A percentile compares a stretch with the other conserved stretches of the same genome.
Evolutionary conservation across 2,329 filamentous ascomycete genomes (phyloP).

Genomic region (Tothia fuscella): DNA sequence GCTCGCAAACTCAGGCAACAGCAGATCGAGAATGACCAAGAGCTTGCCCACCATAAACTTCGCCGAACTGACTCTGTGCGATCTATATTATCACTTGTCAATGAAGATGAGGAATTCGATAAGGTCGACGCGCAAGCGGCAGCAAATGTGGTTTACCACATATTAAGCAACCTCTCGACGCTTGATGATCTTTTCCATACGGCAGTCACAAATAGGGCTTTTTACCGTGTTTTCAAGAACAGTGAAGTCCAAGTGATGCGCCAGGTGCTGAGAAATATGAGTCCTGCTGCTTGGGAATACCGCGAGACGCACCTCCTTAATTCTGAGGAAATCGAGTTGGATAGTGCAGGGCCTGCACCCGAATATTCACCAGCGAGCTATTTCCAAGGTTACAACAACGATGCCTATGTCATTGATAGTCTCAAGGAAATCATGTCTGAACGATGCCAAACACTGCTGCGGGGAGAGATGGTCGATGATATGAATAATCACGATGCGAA

Average conservation of each 20-base stretch:
- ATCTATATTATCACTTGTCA: constrained; percentile 5
- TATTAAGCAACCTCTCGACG: constrained; percentile 36
- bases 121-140: constrained; percentile 20
- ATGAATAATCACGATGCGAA: constrained; percentile 35
- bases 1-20: constrained; percentile 1
- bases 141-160: constrained; percentile 39
- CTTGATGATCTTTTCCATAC: constrained; percentile 44
- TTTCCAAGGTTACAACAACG: constrained; percentile 37
- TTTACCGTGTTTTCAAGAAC: constrained; percentile 45
- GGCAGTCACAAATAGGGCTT: constrained; percentile 42
- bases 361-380: constrained; percentile 44
- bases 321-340: constrained; percentile 18
- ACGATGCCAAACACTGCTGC: constrained; percentile 23
- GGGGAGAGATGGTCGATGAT: constrained; percentile 31
- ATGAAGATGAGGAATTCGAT: constrained; percentile 7
- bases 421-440: constrained; percentile 45
- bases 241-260: constrained; percentile 44
- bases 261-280: constrained; percentile 38
- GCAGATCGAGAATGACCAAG: neutral
- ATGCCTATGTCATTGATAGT: constrained; percentile 40
- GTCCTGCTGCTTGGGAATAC: constrained; percentile 47
- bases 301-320: constrained; percentile 44
- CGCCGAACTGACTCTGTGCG: constrained; percentile 2
- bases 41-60: neutral
- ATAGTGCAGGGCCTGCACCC: constrained; percentile 34